Evolutionary conservation across 257 asterid species (phyloP).

Genomic region (Craterostigma plantagineum): DNA sequence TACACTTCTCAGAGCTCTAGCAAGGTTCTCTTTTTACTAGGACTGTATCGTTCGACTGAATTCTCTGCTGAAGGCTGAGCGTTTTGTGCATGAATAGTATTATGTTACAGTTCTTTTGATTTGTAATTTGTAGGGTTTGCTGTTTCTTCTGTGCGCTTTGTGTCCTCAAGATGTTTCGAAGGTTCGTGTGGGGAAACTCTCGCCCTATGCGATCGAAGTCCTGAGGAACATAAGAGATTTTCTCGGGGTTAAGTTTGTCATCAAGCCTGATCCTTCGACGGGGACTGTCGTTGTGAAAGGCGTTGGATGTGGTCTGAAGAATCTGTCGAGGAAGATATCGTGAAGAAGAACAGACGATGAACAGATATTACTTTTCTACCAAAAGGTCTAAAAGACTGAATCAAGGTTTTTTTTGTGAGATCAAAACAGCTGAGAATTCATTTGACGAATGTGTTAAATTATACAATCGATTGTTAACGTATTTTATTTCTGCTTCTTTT

Average conservation of each 20-base stretch:
- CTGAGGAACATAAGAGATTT: constrained; percentile 60
- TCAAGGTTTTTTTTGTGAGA: too few relatives aligned
- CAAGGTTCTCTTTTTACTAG: too few relatives aligned
- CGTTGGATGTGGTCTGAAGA: constrained; percentile 76
- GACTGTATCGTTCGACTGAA: too few relatives aligned
- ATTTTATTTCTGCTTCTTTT: too few relatives aligned
- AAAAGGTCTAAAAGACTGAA: too few relatives aligned
- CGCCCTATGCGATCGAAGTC: constrained; percentile 55
- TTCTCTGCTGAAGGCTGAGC: too few relatives aligned
- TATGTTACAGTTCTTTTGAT: background rate
- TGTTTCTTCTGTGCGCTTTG: constrained; percentile 82
- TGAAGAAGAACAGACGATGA: constrained; percentile 13
- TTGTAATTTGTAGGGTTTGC: constrained; percentile 40
- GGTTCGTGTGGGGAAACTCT: constrained; percentile 75
- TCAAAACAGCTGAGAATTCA: too few relatives aligned
- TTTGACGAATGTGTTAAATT: too few relatives aligned
- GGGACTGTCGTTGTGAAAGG: constrained; percentile 67
- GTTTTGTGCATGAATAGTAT: background rate
- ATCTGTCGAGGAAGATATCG: constrained; percentile 60
- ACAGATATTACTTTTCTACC: too few relatives aligned
- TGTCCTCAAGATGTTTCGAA: constrained; percentile 83
- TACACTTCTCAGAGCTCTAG: too few relatives aligned
- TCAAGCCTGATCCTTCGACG: constrained; percentile 65
- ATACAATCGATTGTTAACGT: too few relatives aligned
- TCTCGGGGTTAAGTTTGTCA: constrained; percentile 50